Evolutionary conservation across 2,329 filamentous ascomycete genomes (phyloP), one percentile per base, ranked within the genome.

Genomic region (Cercospora sp.): DNA sequence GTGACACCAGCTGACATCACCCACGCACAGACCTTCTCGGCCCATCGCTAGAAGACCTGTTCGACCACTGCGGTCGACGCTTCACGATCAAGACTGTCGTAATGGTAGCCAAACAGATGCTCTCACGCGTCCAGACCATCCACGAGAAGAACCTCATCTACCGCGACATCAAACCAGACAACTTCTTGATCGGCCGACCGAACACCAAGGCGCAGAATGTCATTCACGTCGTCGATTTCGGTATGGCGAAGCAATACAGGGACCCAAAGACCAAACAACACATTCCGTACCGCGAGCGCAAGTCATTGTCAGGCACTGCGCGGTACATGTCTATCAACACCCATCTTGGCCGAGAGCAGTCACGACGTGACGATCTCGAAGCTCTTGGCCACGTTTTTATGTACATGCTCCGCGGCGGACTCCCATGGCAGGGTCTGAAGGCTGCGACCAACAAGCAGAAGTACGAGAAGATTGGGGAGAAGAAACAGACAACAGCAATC

Each of bases 321-420:
- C 89, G 95, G 79, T 99, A 99, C 82, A 98, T 98, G 95, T 96
- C 93, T 83, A 98, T 99, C 87, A 99, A 99, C 83, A 99, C 95
- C 66, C 95, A 99, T 85, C 83, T 98, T 73, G 95, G 95, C 64
- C 90, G 95, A 68, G 95, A 99, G 80, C 95, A 99, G 80, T 98
- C 94, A 67, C 90, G 95, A 78, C 87, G 95, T 81, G 95, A 99
- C 80, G 95, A 99, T 80, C 85, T 99, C 68, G 95, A 99, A 82
- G 95, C 95, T 13, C 79, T 90, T 10, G 88, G 88, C 20, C 88
- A 90, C 76, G 88, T 90, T 60, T 90, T 90, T 79, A 88, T 90
- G 86, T 90, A 90, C 80, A 90, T 90, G 80, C 80, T 90, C 59
- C 81, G 87, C 68, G 88, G 88, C 53, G 88, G 88, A 66, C 83